Percentiles rank a stretch among this genome's conserved stretches.
Evolutionary conservation across 2,329 filamentous ascomycete genomes (phyloP).

Genomic region (Aspergillus udagawae): DNA sequence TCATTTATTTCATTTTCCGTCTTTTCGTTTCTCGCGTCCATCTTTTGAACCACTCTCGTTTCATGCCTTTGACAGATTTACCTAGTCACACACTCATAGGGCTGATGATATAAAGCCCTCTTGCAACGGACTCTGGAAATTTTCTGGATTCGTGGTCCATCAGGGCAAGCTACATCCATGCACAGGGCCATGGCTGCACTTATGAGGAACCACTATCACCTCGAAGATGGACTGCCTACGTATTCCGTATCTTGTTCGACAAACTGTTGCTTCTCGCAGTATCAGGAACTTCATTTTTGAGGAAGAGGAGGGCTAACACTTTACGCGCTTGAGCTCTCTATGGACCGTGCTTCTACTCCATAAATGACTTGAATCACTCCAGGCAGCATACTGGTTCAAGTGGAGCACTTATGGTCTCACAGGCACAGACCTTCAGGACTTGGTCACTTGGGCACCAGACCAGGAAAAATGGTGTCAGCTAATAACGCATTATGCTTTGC

Average conservation of each 20-base stretch:
- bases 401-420: not conserved
- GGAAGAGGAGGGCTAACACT: too few relatives aligned
- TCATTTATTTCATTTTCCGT: not conserved
- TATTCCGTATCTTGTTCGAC: too few relatives aligned
- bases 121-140: not conserved
- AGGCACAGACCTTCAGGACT: not conserved
- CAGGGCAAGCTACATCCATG: not conserved
- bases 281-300: too few relatives aligned
- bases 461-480: not conserved
- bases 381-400: not conserved
- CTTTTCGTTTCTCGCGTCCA: not conserved
- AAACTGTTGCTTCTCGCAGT: too few relatives aligned
- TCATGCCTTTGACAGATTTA: too few relatives aligned
- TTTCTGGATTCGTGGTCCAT: not conserved
- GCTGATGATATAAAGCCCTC: not conserved
- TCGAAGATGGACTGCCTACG: not conserved
- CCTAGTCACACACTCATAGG: not conserved
- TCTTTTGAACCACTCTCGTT: not conserved
- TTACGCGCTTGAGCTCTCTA: too few relatives aligned
- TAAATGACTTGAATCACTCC: not conserved
- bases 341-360: not conserved
- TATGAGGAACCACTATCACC: not conserved
- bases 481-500: not conserved
- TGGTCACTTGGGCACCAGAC: not conserved
- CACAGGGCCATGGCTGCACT: not conserved